phyloP scores from a whole-genome alignment of 2,329 filamentous ascomycete species.

The Neophaeococcomyces aloes region DNA sequence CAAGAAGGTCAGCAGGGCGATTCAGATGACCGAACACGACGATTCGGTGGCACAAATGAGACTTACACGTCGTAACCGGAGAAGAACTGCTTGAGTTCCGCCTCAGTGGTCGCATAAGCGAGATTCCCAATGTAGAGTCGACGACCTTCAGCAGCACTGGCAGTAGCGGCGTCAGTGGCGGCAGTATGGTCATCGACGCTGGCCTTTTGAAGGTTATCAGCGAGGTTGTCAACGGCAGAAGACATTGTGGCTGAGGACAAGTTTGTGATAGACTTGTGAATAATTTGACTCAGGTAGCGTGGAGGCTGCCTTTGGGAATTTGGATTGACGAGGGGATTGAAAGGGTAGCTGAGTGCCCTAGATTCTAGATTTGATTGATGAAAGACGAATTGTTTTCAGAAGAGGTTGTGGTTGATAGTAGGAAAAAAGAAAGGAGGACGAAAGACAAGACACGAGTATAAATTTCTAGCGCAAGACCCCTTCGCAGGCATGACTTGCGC shows the following conservation, averaged over 20 bases:
- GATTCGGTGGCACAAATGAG: constrained; percentile 11
- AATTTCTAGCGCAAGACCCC: constrained; percentile 1
- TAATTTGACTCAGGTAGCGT: constrained; percentile 57
- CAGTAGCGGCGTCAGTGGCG: constrained; percentile 80
- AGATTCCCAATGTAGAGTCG: constrained; percentile 99
- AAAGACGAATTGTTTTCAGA: constrained; percentile 21
- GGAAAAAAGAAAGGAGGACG: constrained; percentile 8
- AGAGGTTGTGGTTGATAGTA: constrained; percentile 20
- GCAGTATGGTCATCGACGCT: constrained; percentile 54
- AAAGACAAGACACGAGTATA: constrained; percentile 7
- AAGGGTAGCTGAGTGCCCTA: constrained; percentile 90
- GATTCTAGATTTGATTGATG: constrained; percentile 34
- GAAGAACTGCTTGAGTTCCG: constrained; percentile 99
- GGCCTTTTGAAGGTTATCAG: constrained; percentile 56
- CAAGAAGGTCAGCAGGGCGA: constrained; percentile 1
- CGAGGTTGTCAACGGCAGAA: constrained; percentile 61
- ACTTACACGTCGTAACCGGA: constrained; percentile 98
- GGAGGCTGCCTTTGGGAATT: constrained; percentile 33
- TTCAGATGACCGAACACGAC: no score
- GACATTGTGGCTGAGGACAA: constrained; percentile 60
- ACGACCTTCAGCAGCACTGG: constrained; percentile 96
- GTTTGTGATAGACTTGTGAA: constrained; percentile 28
- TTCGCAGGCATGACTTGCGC: neutral
- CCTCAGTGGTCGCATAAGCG: constrained; percentile 99
- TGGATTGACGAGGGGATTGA: constrained; percentile 49